Percentiles rank a stretch among this genome's conserved stretches.
Conservation (phyloP, 495 filamentous ascomycete genomes). For the Chaetomium cochliodes region DNA sequence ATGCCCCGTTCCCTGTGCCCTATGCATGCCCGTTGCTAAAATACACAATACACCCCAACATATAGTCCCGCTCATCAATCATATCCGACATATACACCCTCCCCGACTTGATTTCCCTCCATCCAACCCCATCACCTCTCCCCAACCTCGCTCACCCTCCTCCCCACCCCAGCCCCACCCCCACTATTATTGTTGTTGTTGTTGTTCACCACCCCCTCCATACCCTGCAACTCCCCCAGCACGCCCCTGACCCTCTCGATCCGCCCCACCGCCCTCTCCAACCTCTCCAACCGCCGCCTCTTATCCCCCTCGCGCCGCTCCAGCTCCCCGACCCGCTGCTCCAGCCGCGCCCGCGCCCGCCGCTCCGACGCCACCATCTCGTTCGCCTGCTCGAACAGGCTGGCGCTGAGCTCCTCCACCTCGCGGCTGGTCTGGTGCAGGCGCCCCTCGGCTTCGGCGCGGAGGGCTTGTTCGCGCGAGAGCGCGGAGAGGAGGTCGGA, state of each 20-base stretch:
- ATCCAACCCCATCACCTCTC: neutral
- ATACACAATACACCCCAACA: too few species aligned
- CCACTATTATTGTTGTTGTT: too few species aligned
- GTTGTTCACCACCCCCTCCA: slow-evolving; percentile 1
- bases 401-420: slow-evolving; percentile 83
- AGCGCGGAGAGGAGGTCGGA: slow-evolving; percentile 69
- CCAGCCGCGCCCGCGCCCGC: slow-evolving; percentile 72
- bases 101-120: too few species aligned
- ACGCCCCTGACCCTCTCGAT: slow-evolving; percentile 70
- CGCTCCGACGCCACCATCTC: slow-evolving; percentile 95
- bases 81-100: too few species aligned
- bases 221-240: slow-evolving; percentile 37
- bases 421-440: slow-evolving; percentile 70
- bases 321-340: slow-evolving; percentile 68
- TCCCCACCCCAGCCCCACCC: neutral
- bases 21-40: too few species aligned
- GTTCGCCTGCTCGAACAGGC: slow-evolving; percentile 90
- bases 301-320: slow-evolving; percentile 72
- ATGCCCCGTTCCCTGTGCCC: too few species aligned
- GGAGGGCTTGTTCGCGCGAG: slow-evolving; percentile 65
- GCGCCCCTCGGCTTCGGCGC: slow-evolving; percentile 70
- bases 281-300: slow-evolving; percentile 63
- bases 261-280: slow-evolving; percentile 77
- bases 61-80: too few species aligned
- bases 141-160: neutral